phyloP scores from a whole-genome alignment of 495 filamentous ascomycete genomes.

The Aspergillus sclerotiicarbonarius region DNA sequence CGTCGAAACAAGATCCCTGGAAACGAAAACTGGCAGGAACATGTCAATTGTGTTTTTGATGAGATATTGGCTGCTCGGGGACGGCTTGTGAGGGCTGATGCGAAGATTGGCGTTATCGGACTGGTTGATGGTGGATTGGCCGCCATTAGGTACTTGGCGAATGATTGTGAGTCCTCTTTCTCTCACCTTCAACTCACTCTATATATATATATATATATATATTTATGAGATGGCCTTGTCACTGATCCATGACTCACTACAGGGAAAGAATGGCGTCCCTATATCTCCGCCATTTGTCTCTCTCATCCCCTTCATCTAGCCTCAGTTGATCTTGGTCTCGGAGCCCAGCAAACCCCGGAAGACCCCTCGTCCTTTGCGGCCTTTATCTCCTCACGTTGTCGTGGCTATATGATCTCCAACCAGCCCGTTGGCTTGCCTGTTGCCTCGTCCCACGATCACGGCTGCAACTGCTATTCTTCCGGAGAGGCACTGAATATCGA shows the following conservation, averaged over 20 bases:
- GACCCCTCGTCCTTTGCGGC: conserved; percentile 28
- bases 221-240: not conserved
- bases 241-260: conserved; percentile 1
- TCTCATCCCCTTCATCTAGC: conserved; percentile 31
- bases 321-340: conserved; percentile 19
- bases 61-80: conserved; percentile 47
- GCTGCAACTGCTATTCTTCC: conserved; percentile 50
- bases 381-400: conserved; percentile 51
- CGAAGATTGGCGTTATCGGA: conserved; percentile 64
- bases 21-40: conserved; percentile 50
- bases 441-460: conserved; percentile 34
- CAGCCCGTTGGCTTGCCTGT: conserved; percentile 48
- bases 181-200: not conserved
- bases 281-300: conserved; percentile 36
- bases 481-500: conserved; percentile 41
- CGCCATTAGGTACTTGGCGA: conserved; percentile 55
- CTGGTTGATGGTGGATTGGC: conserved; percentile 55
- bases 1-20: conserved; percentile 54
- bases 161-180: conserved; percentile 45
- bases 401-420: conserved; percentile 57
- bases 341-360: conserved; percentile 12
- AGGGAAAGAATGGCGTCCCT: conserved; percentile 37
- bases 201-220: too few species aligned
- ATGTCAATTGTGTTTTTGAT: conserved; percentile 64
- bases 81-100: conserved; percentile 35